Evolutionary conservation across 306 rosid genomes (phyloP).

Genomic region (Senna siamea): DNA sequence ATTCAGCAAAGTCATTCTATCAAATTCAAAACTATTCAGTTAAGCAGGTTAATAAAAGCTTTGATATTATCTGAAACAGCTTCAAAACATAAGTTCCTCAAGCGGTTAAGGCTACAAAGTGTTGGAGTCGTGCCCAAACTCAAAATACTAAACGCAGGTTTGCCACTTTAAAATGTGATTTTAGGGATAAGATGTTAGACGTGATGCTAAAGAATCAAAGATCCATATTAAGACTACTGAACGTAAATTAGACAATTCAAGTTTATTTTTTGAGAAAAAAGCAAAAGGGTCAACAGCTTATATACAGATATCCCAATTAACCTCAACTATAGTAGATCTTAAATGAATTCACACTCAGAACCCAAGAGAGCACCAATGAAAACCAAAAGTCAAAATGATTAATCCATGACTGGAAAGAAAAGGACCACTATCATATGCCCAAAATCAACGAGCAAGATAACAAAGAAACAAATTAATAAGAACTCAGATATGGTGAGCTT

Average conservation of each 20-base stretch:
- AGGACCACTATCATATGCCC: neutral
- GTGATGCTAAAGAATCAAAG: constrained; percentile 17
- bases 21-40: neutral
- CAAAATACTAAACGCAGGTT: constrained; percentile 3
- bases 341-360: constrained; percentile 21
- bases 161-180: constrained; percentile 28
- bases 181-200: neutral
- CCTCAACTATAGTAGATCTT: constrained; percentile 49
- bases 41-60: neutral
- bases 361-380: constrained; percentile 32
- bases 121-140: neutral
- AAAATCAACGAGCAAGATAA: constrained; percentile 18
- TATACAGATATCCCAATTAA: constrained; percentile 24
- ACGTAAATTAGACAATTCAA: constrained; percentile 9
- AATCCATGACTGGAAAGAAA: constrained; percentile 9
- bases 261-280: too few relatives aligned
- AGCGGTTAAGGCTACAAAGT: neutral
- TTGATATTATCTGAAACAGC: neutral
- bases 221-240: constrained; percentile 12
- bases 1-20: neutral
- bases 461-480: constrained; percentile 24
- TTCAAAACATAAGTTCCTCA: neutral
- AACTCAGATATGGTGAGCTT: neutral
- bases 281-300: constrained; percentile 1
- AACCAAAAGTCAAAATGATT: constrained; percentile 25